Evolutionary conservation across 192 early-diverging fungal species (phyloP).

Genomic region (Podila epicladia): DNA sequence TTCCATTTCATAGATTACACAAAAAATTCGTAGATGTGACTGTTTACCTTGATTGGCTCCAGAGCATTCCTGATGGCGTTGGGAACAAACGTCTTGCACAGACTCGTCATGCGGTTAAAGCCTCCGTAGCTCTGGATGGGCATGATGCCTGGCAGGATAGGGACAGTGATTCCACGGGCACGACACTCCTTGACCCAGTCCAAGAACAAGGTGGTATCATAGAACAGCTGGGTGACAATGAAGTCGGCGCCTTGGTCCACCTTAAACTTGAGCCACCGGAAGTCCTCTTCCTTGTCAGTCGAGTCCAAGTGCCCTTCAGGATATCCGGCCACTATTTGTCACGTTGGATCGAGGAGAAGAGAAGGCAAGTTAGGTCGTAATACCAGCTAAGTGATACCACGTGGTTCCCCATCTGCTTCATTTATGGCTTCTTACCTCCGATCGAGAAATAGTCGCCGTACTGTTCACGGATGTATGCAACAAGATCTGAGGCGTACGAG

Average conservation of each 20-base stretch:
- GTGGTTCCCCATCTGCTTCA: too few relatives aligned
- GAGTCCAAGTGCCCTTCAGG: slow-evolving; percentile 94
- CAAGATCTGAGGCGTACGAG: slow-evolving; percentile 87
- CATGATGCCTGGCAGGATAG: slow-evolving; percentile 96
- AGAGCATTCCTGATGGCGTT: slow-evolving; percentile 83
- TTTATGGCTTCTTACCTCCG: slow-evolving; percentile 41
- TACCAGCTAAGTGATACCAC: too few relatives aligned
- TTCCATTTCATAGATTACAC: background rate
- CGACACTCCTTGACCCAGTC: slow-evolving; percentile 82
- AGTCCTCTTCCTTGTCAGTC: slow-evolving; percentile 77
- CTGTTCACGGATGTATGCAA: slow-evolving; percentile 86
- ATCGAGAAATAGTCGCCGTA: slow-evolving; percentile 97
- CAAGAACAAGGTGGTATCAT: slow-evolving; percentile 89
- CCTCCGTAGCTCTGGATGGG: slow-evolving; percentile 95
- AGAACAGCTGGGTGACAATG: slow-evolving; percentile 96
- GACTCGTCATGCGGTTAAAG: slow-evolving; percentile 65
- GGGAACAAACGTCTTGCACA: slow-evolving; percentile 89
- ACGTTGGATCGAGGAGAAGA: too few relatives aligned
- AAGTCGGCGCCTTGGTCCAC: slow-evolving; percentile 93
- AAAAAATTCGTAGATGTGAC: slow-evolving; percentile 1
- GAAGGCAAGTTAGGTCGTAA: too few relatives aligned
- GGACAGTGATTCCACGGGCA: slow-evolving; percentile 77
- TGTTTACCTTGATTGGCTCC: slow-evolving; percentile 90
- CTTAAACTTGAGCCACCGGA: slow-evolving; percentile 86
- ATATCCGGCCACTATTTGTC: slow-evolving; percentile 83